A percentile compares a stretch with the other conserved stretches of the same genome.
These are phyloP conservation scores for Aeminium ludgeri DNA, from an alignment of 495 filamentous ascomycete species.

Conservation along the genomic window DNA sequence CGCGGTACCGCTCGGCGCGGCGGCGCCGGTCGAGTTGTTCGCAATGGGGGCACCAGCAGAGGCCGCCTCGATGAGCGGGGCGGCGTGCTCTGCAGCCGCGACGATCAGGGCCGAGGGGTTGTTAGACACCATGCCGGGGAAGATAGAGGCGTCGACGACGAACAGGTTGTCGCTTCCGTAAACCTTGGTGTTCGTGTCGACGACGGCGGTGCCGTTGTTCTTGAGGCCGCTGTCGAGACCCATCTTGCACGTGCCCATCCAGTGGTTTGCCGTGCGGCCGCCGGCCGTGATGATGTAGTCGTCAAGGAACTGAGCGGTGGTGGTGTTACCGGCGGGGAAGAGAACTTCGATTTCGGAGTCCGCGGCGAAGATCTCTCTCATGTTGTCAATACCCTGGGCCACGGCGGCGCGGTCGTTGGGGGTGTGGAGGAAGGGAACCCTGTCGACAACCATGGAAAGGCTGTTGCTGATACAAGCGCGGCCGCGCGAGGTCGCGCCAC, in stretches of 20 bases:
- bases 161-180: conserved; percentile 57
- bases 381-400: conserved; percentile 38
- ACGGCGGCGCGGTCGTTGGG: conserved; percentile 34
- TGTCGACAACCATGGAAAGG: conserved; percentile 38
- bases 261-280: conserved; percentile 48
- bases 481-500: conserved; percentile 43
- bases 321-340: conserved; percentile 34
- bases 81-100: conserved; percentile 39
- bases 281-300: conserved; percentile 31
- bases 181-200: conserved; percentile 53
- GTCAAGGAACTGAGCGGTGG: conserved; percentile 38
- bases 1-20: not conserved
- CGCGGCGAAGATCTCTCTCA: conserved; percentile 36
- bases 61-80: conserved; percentile 33
- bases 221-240: conserved; percentile 47
- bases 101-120: conserved; percentile 47
- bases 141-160: conserved; percentile 45
- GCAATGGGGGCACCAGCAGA: not conserved
- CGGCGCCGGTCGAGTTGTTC: not conserved
- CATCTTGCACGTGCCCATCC: conserved; percentile 48
- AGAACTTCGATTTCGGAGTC: conserved; percentile 37
- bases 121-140: conserved; percentile 42
- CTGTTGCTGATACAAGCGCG: conserved; percentile 43
- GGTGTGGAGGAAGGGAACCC: conserved; percentile 37
- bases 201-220: conserved; percentile 44